Conservation (phyloP, 129 eudicot genomes). For the carrot (Daucus carota) region DH1_v3.0 NC_030384.2:31299501-31300000, state of each 20-base stretch:
- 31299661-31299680: slow-evolving; percentile 84
- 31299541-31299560: slow-evolving; percentile 65
- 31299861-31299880: slow-evolving; percentile 81
- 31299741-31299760: neutral
- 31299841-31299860: slow-evolving; percentile 69
- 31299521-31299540: neutral
- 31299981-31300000: neutral
- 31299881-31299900: slow-evolving; percentile 47
- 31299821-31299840: slow-evolving; percentile 88
- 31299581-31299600: slow-evolving; percentile 70
- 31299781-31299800: slow-evolving; percentile 63
- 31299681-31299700: neutral
- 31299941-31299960: slow-evolving; percentile 30
- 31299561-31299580: slow-evolving; percentile 73
- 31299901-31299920: slow-evolving; percentile 25
- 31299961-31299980: slow-evolving; percentile 29
- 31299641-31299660: slow-evolving; percentile 84
- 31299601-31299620: slow-evolving; percentile 67
- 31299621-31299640: slow-evolving; percentile 77
- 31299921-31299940: slow-evolving; percentile 18
- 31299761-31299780: neutral
- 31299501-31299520: too few species aligned
- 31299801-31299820: slow-evolving; percentile 68
- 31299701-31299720: neutral
- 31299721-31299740: neutral